phyloP scores from a whole-genome alignment of 768 basidiomycete species.

The Pulveroboletus frians region DNA sequence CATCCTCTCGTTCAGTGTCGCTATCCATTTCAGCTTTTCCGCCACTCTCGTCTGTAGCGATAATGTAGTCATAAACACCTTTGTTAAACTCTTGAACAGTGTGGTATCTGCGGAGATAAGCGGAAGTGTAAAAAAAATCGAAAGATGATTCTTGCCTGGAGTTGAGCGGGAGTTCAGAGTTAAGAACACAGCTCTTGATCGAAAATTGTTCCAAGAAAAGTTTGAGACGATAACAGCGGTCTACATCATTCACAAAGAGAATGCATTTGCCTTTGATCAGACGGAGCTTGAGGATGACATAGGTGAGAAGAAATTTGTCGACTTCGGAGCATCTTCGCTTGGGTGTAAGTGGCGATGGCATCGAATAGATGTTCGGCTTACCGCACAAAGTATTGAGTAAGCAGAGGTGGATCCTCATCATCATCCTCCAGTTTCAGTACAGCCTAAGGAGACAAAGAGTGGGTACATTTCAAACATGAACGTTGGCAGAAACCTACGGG shows the following conservation, averaged over 20 bases:
- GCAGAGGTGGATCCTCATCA: constrained; percentile 71
- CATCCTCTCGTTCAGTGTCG: constrained; percentile 41
- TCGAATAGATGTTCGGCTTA: constrained; percentile 29
- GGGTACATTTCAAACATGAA: background rate
- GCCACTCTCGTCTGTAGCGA: constrained; percentile 90
- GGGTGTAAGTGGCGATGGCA: background rate
- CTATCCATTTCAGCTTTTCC: constrained; percentile 46
- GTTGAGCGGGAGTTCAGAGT: constrained; percentile 92
- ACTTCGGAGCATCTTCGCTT: constrained; percentile 73
- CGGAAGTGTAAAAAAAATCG: background rate
- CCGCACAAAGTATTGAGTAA: constrained; percentile 85
- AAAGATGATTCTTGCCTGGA: constrained; percentile 51
- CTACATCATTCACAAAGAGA: constrained; percentile 94
- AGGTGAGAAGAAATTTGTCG: constrained; percentile 95
- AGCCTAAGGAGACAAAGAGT: constrained; percentile 43
- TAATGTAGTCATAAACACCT: constrained; percentile 97
- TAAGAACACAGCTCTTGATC: constrained; percentile 92
- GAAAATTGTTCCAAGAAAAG: constrained; percentile 98
- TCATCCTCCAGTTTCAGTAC: constrained; percentile 85
- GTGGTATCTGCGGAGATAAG: constrained; percentile 62
- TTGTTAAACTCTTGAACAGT: constrained; percentile 98
- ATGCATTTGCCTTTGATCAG: constrained; percentile 96
- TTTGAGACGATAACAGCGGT: constrained; percentile 90
- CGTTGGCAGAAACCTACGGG: constrained; percentile 52
- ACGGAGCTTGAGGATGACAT: constrained; percentile 93